Evolutionary conservation across 352 stramenopile genomes (phyloP).

Genomic region (Pythium rishiriense): DNA sequence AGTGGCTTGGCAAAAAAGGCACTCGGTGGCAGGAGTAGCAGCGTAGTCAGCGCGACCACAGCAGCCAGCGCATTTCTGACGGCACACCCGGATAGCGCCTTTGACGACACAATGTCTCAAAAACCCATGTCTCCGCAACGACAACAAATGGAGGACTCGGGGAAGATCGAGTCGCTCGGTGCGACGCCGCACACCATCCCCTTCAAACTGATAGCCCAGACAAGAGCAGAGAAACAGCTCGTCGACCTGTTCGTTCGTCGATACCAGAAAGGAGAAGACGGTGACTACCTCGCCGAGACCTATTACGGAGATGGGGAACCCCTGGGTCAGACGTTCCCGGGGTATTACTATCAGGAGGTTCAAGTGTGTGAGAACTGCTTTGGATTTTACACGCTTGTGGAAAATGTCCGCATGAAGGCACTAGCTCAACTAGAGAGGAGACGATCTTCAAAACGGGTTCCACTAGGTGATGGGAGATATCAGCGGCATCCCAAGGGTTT

Average conservation of each 20-base stretch:
- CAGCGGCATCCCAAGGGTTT: neutral
- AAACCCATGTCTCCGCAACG: constrained; percentile 44
- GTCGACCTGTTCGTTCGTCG: constrained; percentile 79
- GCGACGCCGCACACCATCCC: constrained; percentile 47
- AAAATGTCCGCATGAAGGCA: constrained; percentile 72
- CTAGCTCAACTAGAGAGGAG: constrained; percentile 39
- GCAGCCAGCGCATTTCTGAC: constrained; percentile 59
- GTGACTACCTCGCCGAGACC: constrained; percentile 70
- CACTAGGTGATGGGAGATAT: constrained; percentile 5
- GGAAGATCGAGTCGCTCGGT: constrained; percentile 1
- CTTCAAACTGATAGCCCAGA: constrained; percentile 83
- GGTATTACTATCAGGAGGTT: constrained; percentile 84
- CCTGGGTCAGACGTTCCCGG: constrained; percentile 70
- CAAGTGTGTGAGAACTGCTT: constrained; percentile 82
- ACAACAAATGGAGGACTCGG: constrained; percentile 30
- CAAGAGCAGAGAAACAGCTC: constrained; percentile 73
- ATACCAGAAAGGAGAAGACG: constrained; percentile 73
- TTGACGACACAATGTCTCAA: constrained; percentile 17
- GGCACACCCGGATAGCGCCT: constrained; percentile 34
- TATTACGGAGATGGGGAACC: constrained; percentile 80
- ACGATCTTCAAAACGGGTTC: neutral
- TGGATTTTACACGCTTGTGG: constrained; percentile 75
- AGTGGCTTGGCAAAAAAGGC: constrained; percentile 3
- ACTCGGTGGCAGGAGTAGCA: constrained; percentile 40
- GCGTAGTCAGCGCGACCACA: constrained; percentile 47